Base-by-base conservation (phyloP, 2,329 filamentous ascomycete species). In the Cytospora piceae region DNA sequence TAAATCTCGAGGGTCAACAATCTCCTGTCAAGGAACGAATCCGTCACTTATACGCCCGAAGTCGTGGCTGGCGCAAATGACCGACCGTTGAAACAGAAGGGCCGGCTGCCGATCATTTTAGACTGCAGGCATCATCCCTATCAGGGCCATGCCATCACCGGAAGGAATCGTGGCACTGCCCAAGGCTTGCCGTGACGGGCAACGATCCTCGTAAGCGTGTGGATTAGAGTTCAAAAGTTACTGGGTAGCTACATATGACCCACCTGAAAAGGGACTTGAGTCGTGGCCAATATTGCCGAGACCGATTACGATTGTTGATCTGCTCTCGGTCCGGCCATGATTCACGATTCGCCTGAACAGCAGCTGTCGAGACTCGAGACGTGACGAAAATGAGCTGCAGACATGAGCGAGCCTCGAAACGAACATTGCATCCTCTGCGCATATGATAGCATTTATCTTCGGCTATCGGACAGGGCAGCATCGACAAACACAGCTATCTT, bases 101-200 rank as follows among this genome's bases (percentile, higher is more conserved):
- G 39, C 51, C 24, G 46, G 52, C 29, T 62, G 63, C 63, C 58
- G 58, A 65, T 65, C 63, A 17, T 32, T n/a, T 20, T 31, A 42
- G 29, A 24, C n/a, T 59, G 54, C 61, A 63, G 51, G 61, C 61
- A 63, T 58, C 12, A 51, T 17, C 61, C 61, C 46, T 58, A 56
- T 39, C 32, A n/a, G 58, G 46, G 57, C 46, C 57, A n/a, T 53
- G 54, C 46, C 46, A 65, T 63, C 59, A 54, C 51, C 64, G 64
- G 60, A 63, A 53, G 60, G 60, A 63, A 63, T 63, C 60, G 60
- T 63, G 53, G 39, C 53, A 53, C 34, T 59, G 42, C 39, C 51
- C 64, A 65, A 51, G 64, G 54, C 64, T 65, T 56, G 53, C 58
- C 58, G 37, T 56, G 58, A 62, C 24, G 52, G 64, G 53, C 64